Percentiles rank a stretch among this genome's conserved stretches.
Evolutionary conservation across 192 early-diverging fungal species (phyloP).

Genomic region (Backusella morwellensis): DNA sequence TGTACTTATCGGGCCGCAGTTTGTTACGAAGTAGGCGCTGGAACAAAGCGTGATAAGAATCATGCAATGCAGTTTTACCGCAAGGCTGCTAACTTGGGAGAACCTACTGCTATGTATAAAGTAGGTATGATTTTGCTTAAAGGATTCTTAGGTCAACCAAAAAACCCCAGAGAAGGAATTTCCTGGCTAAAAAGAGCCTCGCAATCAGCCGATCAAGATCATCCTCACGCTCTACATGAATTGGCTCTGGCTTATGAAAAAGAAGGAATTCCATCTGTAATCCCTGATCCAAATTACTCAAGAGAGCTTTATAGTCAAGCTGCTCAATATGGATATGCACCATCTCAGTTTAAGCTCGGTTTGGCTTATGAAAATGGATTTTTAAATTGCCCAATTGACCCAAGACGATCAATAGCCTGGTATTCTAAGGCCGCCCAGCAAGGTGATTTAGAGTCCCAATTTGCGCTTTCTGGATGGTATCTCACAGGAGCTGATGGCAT

Average conservation of each 20-base stretch:
- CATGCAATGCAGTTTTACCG: conserved; percentile 91
- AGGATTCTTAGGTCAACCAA: conserved; percentile 74
- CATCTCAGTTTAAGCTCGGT: conserved; percentile 91
- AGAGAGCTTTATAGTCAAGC: conserved; percentile 89
- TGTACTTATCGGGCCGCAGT: conserved; percentile 93
- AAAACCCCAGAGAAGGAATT: conserved; percentile 88
- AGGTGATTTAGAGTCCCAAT: conserved; percentile 88
- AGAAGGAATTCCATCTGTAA: conserved; percentile 61
- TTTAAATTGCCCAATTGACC: conserved; percentile 80
- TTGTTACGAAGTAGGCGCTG: conserved; percentile 94
- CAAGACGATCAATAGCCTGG: conserved; percentile 91
- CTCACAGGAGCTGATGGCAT: conserved; percentile 86
- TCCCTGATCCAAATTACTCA: conserved; percentile 84
- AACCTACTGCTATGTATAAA: conserved; percentile 96
- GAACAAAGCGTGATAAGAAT: conserved; percentile 80
- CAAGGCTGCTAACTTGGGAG: conserved; percentile 87
- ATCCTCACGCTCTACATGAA: conserved; percentile 94
- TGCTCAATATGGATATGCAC: conserved; percentile 89
- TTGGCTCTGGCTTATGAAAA: conserved; percentile 86
- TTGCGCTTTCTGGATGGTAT: conserved; percentile 98
- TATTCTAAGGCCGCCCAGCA: conserved; percentile 94
- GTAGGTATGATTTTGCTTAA: conserved; percentile 89
- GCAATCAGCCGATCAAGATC: conserved; percentile 81
- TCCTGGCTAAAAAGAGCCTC: conserved; percentile 95
- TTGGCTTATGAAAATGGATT: conserved; percentile 93